A percentile compares a stretch with the other conserved stretches of the same genome.
These are phyloP conservation scores for Gracilaria caudata DNA, from an alignment of 23 red algal genomes.

Conservation along the genomic window DNA sequence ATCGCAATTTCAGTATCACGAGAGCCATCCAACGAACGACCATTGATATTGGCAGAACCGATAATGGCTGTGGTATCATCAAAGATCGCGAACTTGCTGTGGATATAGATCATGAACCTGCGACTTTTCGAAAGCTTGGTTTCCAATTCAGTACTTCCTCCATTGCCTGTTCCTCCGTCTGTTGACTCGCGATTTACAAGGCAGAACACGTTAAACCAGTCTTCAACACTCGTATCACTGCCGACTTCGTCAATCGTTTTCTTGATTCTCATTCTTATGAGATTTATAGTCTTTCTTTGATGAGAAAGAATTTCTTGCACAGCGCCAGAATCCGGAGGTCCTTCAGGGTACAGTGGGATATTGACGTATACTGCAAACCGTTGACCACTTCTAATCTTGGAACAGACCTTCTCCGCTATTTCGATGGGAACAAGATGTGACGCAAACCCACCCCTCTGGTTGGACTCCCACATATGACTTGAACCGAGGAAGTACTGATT, in stretches of 20 bases:
- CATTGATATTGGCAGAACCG: conserved; percentile 83
- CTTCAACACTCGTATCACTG: conserved; percentile 56
- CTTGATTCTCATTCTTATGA: conserved; percentile 67
- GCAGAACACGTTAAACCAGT: conserved; percentile 81
- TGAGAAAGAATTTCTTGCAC: conserved; percentile 85
- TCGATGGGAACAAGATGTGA: conserved; percentile 68
- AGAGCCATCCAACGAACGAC: conserved; percentile 70
- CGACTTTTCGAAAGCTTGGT: conserved; percentile 44
- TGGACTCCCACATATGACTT: conserved; percentile 67
- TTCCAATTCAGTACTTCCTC: conserved; percentile 45
- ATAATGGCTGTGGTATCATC: conserved; percentile 80
- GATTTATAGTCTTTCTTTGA: conserved; percentile 61
- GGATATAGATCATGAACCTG: conserved; percentile 79
- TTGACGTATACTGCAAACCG: conserved; percentile 67
- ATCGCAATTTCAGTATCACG: conserved; percentile 85
- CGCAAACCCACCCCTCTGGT: conserved; percentile 57
- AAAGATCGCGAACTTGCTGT: conserved; percentile 80
- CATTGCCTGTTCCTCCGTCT: conserved; percentile 61
- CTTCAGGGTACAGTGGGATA: conserved; percentile 80
- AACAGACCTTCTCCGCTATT: conserved; percentile 69
- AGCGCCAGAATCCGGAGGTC: conserved; percentile 71
- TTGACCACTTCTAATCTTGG: conserved; percentile 56
- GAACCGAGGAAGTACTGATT: conserved; percentile 88
- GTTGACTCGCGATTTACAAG: conserved; percentile 70
- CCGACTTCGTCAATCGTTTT: conserved; percentile 61